Percentiles rank a stretch among this genome's conserved stretches.
These are phyloP conservation scores for Bruguiera parviflora DNA, from an alignment of 345 rosid genomes.

Conservation along the genomic window DNA sequence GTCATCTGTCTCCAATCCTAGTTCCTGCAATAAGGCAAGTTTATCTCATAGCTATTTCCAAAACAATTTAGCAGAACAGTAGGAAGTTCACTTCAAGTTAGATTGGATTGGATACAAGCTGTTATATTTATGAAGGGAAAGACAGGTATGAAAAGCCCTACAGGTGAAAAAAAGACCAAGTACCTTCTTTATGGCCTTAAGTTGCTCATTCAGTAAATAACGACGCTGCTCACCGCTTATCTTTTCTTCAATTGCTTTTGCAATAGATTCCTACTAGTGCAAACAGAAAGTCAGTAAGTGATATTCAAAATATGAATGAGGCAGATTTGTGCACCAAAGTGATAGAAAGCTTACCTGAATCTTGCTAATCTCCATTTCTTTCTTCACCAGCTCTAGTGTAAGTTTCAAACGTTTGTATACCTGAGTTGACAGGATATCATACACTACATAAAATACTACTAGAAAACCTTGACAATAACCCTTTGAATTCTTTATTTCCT, in stretches of 20 bases:
- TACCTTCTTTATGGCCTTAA: slow-evolving; percentile 99
- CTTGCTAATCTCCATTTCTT: slow-evolving; percentile 96
- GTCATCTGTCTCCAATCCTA: slow-evolving; percentile 97
- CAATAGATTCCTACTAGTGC: slow-evolving; percentile 73
- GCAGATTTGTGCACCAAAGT: background rate
- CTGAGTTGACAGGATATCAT: slow-evolving; percentile 31
- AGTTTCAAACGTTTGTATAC: slow-evolving; percentile 85
- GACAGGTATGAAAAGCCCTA: background rate
- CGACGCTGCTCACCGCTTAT: slow-evolving; percentile 98
- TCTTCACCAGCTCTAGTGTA: slow-evolving; percentile 83
- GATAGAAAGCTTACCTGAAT: slow-evolving; percentile 62
- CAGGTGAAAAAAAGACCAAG: background rate
- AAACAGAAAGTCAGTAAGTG: slow-evolving; percentile 15
- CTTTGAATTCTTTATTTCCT: too few species aligned
- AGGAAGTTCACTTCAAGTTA: background rate
- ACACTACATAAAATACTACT: background rate
- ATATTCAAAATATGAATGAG: background rate
- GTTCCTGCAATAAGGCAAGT: slow-evolving; percentile 57
- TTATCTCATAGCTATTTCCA: slow-evolving; percentile 15
- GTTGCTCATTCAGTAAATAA: slow-evolving; percentile 94
- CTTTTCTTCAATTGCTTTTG: slow-evolving; percentile 98
- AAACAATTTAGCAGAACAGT: slow-evolving; percentile 7
- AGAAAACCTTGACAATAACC: too few species aligned
- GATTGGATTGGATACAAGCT: slow-evolving; percentile 1
- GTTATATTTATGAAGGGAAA: background rate